Percentiles rank a stretch among this genome's conserved stretches.
These are phyloP conservation scores for Amauroascus niger DNA, from an alignment of 2,329 filamentous ascomycete genomes.

Conservation along the genomic window DNA sequence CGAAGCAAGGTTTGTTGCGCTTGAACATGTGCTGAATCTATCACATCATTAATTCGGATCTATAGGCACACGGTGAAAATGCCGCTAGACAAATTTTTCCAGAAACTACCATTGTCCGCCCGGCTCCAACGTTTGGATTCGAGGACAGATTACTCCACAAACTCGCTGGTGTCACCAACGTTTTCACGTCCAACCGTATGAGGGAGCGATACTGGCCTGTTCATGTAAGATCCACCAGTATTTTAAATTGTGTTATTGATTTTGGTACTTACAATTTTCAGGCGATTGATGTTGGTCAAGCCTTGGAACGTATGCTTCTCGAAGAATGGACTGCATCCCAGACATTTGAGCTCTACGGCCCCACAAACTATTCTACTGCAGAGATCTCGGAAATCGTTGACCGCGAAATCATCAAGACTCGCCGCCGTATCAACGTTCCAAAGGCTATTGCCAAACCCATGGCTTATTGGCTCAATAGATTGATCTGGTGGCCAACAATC, in stretches of 20 bases:
- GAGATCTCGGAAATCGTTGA: constrained; percentile 84
- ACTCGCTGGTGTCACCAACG: constrained; percentile 67
- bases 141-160: constrained; percentile 86
- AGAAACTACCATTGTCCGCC: constrained; percentile 92
- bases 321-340: constrained; percentile 84
- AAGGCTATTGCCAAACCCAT: constrained; percentile 67
- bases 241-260: background rate
- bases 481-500: constrained; percentile 78
- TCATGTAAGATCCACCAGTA: constrained; percentile 52
- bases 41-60: constrained; percentile 15
- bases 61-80: constrained; percentile 65
- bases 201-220: constrained; percentile 83
- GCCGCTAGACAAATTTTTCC: constrained; percentile 83
- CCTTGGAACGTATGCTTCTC: constrained; percentile 79
- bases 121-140: constrained; percentile 86
- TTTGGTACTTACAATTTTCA: constrained; percentile 29
- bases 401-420: constrained; percentile 80
- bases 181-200: constrained; percentile 90
- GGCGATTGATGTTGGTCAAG: constrained; percentile 82
- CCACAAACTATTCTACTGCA: constrained; percentile 79
- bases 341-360: constrained; percentile 90
- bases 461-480: constrained; percentile 64
- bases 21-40: background rate
- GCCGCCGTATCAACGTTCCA: constrained; percentile 84
- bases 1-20: constrained; percentile 60